Evolutionary conservation across 441 rosid species (phyloP).

Genomic region (Croton setiger): DNA sequence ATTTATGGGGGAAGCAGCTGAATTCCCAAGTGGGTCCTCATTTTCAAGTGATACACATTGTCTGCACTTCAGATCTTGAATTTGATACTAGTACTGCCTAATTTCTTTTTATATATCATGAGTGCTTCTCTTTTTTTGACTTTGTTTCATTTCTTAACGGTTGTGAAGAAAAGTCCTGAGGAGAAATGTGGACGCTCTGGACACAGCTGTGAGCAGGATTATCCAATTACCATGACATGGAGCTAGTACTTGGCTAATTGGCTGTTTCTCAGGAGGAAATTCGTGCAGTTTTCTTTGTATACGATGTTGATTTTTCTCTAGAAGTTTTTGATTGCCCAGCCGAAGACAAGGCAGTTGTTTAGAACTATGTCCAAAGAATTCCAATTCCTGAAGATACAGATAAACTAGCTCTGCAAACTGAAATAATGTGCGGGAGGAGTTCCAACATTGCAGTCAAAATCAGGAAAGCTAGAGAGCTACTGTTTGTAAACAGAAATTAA

Average conservation of each 20-base stretch:
- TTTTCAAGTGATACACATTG: neutral
- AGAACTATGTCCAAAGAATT: neutral
- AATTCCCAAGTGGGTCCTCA: neutral
- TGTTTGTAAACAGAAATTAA: neutral
- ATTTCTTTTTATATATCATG: no score
- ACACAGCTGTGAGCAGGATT: constrained; percentile 66
- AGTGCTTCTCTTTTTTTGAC: constrained; percentile 2
- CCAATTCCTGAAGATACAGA: neutral
- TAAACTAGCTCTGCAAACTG: neutral
- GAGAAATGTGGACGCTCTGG: constrained; percentile 74
- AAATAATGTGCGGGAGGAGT: neutral
- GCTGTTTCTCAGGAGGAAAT: neutral
- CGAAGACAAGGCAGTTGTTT: neutral
- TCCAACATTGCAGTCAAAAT: neutral
- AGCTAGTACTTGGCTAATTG: neutral
- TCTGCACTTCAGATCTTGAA: neutral
- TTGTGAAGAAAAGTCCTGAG: constrained; percentile 62
- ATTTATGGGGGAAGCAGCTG: neutral
- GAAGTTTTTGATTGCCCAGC: neutral
- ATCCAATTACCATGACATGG: constrained; percentile 46
- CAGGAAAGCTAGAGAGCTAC: neutral
- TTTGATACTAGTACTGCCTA: neutral
- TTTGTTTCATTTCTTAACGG: constrained; percentile 30
- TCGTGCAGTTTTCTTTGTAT: neutral
- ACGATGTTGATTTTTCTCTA: neutral